phyloP scores from a whole-genome alignment of 2,329 filamentous ascomycete species.

The Alternaria sp. region DNA sequence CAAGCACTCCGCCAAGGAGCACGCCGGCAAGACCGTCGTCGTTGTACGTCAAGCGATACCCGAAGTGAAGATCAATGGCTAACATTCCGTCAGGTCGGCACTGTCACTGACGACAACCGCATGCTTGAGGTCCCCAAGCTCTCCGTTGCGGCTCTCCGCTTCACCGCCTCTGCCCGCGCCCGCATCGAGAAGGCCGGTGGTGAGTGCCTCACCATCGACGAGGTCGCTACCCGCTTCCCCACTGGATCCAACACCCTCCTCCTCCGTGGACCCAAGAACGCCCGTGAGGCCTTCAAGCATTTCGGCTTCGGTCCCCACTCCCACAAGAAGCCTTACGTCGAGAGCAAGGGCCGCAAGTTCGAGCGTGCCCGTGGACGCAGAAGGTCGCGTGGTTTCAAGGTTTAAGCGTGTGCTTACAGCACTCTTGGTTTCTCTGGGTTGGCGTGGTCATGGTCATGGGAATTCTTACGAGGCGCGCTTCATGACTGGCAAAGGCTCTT shows the following conservation, averaged over 20 bases:
- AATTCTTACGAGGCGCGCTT: slow-evolving; percentile 46
- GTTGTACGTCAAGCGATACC: slow-evolving; percentile 56
- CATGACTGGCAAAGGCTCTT: slow-evolving; percentile 44
- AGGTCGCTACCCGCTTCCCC: slow-evolving; percentile 92
- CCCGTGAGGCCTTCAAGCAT: slow-evolving; percentile 97
- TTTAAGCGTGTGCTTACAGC: slow-evolving; percentile 66
- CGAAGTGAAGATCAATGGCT: slow-evolving; percentile 6
- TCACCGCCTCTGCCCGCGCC: slow-evolving; percentile 94
- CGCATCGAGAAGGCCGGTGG: slow-evolving; percentile 93
- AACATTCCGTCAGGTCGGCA: slow-evolving; percentile 65
- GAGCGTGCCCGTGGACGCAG: slow-evolving; percentile 98
- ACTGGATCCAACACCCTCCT: slow-evolving; percentile 97
- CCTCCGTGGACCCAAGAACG: slow-evolving; percentile 97
- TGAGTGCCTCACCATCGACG: slow-evolving; percentile 93
- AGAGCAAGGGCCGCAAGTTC: slow-evolving; percentile 99
- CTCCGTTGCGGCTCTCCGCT: slow-evolving; percentile 90
- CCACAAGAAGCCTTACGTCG: slow-evolving; percentile 98
- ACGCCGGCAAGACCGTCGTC: slow-evolving; percentile 84
- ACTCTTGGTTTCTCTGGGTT: slow-evolving; percentile 46
- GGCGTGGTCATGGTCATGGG: slow-evolving; percentile 47
- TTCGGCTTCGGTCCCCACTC: slow-evolving; percentile 98
- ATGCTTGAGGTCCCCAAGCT: slow-evolving; percentile 83
- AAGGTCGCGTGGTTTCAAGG: slow-evolving; percentile 99
- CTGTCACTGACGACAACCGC: slow-evolving; percentile 97
- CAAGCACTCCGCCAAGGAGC: slow-evolving; percentile 58